Percentiles rank a stretch among this genome's conserved stretches.
These are phyloP conservation scores for Penicillium alfredii DNA, from an alignment of 495 filamentous ascomycete genomes.

Conservation along the genomic window DNA sequence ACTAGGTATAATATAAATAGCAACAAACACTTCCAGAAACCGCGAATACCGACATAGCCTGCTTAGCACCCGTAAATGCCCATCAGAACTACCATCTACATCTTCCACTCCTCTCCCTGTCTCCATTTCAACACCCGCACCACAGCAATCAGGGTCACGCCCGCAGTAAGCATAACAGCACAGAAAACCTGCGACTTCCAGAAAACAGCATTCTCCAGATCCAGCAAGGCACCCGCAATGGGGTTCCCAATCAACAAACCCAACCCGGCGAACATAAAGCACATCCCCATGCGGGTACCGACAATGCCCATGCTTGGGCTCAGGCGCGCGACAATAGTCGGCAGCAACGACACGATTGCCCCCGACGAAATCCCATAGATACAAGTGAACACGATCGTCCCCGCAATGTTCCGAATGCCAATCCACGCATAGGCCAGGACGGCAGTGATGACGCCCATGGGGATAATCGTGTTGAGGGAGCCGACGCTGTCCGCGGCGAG, in stretches of 20 bases:
- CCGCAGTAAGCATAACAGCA: too few species aligned
- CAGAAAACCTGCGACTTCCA: too few species aligned
- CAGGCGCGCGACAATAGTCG: constrained; percentile 22
- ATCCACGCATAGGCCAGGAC: constrained; percentile 35
- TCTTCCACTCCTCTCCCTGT: too few species aligned
- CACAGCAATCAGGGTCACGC: too few species aligned
- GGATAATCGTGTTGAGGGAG: constrained; percentile 27
- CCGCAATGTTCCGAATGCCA: constrained; percentile 22
- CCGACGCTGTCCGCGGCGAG: constrained; percentile 37
- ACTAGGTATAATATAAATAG: too few species aligned
- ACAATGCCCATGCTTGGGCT: constrained; percentile 42
- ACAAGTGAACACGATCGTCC: constrained; percentile 30
- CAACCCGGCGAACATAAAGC: constrained; percentile 40
- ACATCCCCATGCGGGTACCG: constrained; percentile 58
- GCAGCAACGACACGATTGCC: constrained; percentile 30
- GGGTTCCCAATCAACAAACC: constrained; percentile 57
- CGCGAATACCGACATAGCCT: too few species aligned
- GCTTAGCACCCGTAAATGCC: too few species aligned
- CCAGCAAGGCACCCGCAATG: constrained; percentile 49
- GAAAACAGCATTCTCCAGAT: constrained; percentile 1
- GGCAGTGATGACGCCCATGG: constrained; percentile 22
- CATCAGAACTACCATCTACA: too few species aligned
- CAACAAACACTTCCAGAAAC: too few species aligned
- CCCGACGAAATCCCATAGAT: constrained; percentile 41
- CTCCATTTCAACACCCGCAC: too few species aligned